Evolutionary conservation across 306 rosid genomes (phyloP).

Genomic region (Cicer yamashitae): DNA sequence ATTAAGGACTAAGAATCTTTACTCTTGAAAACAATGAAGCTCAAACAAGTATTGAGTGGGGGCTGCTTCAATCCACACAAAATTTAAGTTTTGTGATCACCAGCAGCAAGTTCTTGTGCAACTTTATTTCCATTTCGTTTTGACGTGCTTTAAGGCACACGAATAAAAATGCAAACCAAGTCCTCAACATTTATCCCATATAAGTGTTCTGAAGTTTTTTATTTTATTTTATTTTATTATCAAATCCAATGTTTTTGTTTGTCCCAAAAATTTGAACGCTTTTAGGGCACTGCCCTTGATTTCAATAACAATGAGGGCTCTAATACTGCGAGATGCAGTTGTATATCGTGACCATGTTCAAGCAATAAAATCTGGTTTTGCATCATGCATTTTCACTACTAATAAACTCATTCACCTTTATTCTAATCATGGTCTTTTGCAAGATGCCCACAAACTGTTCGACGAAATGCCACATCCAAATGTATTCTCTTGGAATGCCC

Average conservation of each 20-base stretch:
- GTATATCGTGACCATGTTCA: slow-evolving; percentile 57
- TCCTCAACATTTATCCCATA: too few species aligned
- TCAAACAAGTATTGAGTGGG: not conserved
- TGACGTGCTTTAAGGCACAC: not conserved
- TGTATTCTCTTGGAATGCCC: slow-evolving; percentile 78
- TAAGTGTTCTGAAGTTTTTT: slow-evolving; percentile 5
- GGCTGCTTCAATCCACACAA: not conserved
- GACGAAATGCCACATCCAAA: slow-evolving; percentile 75
- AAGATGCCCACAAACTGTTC: slow-evolving; percentile 67
- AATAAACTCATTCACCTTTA: slow-evolving; percentile 68
- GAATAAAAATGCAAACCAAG: slow-evolving; percentile 19
- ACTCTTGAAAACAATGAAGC: too few species aligned
- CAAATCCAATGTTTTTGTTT: not conserved
- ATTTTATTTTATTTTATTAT: not conserved
- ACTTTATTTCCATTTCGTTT: not conserved
- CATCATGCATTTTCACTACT: slow-evolving; percentile 54
- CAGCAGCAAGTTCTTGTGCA: not conserved
- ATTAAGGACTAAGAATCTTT: too few species aligned
- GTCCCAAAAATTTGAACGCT: not conserved
- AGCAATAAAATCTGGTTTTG: slow-evolving; percentile 61
- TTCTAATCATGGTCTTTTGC: slow-evolving; percentile 50
- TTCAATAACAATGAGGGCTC: slow-evolving; percentile 55
- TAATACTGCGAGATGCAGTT: slow-evolving; percentile 54
- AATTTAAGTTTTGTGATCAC: not conserved
- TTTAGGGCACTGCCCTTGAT: not conserved